Conservation (phyloP, 1,139 yeast species). For the Candida sanyaensis region DNA sequence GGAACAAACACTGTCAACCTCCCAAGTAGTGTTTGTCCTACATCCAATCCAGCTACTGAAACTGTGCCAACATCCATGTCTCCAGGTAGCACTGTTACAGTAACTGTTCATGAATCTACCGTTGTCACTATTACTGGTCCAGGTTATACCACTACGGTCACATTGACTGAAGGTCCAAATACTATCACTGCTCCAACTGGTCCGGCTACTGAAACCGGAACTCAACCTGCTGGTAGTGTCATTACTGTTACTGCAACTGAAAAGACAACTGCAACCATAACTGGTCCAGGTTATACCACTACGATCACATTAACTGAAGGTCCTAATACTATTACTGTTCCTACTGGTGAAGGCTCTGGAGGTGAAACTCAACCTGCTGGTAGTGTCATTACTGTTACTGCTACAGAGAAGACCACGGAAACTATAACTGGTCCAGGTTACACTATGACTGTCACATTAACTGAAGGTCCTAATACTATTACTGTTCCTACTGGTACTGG, state of each 20-base stretch:
- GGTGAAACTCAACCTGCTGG: not conserved
- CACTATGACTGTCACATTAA: not conserved
- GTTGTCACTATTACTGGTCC: slow-evolving; percentile 1
- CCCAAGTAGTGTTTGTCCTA: not conserved
- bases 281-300: no score
- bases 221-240: no score
- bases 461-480: slow-evolving; percentile 3
- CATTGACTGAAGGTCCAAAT: slow-evolving; percentile 2
- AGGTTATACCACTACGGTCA: slow-evolving; percentile 1
- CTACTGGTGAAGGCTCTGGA: not conserved
- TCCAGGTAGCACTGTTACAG: not conserved
- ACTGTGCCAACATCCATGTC: not conserved
- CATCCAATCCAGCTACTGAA: slow-evolving; percentile 1
- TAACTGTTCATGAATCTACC: not conserved
- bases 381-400: slow-evolving; percentile 1
- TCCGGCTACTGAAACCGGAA: no score
- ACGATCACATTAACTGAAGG: no score
- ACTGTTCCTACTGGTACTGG: no score
- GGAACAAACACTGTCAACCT: slow-evolving; percentile 1
- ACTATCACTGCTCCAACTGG: not conserved
- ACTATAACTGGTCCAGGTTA: slow-evolving; percentile 5
- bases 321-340: not conserved
- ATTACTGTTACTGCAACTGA: no score
- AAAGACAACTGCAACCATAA: no score
- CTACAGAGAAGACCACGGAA: not conserved